These are phyloP conservation scores for Epichloe uncinata DNA, from an alignment of 2,329 filamentous ascomycete species.

Conservation along the genomic window DNA sequence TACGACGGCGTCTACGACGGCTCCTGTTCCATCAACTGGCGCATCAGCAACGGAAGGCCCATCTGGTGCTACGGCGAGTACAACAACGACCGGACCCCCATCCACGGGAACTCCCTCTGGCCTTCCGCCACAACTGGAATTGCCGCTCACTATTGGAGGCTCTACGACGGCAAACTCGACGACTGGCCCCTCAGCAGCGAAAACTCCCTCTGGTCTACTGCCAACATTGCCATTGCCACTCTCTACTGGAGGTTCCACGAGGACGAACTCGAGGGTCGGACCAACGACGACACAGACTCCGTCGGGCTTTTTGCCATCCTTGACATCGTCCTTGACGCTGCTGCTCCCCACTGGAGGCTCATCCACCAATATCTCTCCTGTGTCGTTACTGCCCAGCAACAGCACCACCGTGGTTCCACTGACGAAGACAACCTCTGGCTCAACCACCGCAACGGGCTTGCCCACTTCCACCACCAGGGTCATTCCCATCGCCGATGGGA, in stretches of 20 bases:
- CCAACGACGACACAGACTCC: neutral
- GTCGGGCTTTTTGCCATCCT: neutral
- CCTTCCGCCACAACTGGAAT: neutral
- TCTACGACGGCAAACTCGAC: neutral
- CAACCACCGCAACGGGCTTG: neutral
- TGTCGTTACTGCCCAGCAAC: constrained; percentile 1
- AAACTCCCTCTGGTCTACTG: neutral
- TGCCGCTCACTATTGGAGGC: neutral
- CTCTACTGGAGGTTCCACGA: neutral
- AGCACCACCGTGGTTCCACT: constrained; percentile 7
- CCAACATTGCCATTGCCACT: neutral
- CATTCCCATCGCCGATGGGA: constrained; percentile 5
- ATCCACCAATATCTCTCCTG: neutral
- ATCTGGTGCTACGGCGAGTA: neutral
- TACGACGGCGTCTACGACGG: too few relatives aligned
- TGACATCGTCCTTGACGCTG: neutral
- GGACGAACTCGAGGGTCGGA: neutral
- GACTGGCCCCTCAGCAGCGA: neutral
- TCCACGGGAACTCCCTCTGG: neutral
- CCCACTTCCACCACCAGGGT: constrained; percentile 1
- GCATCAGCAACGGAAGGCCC: neutral
- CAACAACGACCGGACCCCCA: neutral
- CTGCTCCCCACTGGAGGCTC: neutral
- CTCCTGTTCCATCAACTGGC: neutral
- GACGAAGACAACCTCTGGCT: constrained; percentile 5